Evolutionary conservation across 106 monocot genomes (phyloP).

Genomic region (Dioscorea dumetorum): DNA sequence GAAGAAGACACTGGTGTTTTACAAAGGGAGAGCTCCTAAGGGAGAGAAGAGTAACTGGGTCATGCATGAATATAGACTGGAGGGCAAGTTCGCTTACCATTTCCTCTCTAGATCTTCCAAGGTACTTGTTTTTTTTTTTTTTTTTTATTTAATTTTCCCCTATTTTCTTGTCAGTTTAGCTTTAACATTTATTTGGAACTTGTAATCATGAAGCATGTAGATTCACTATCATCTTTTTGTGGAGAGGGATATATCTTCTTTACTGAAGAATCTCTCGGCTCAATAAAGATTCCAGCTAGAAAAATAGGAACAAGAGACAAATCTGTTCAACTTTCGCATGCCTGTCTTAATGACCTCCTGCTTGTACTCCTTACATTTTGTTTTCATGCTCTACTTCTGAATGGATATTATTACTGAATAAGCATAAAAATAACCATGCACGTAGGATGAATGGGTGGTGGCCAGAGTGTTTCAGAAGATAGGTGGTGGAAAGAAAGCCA

Average conservation of each 20-base stretch:
- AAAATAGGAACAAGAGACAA: not conserved
- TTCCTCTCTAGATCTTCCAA: constrained; percentile 67
- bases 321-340: not conserved
- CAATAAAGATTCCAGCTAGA: too few relatives aligned
- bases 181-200: too few relatives aligned
- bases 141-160: not conserved
- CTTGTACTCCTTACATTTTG: not conserved
- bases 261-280: too few relatives aligned
- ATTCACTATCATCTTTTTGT: too few relatives aligned
- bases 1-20: constrained; percentile 99
- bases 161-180: not conserved
- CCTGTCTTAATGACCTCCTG: not conserved
- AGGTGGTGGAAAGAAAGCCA: constrained; percentile 34
- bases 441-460: constrained; percentile 93
- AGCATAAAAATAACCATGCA: not conserved
- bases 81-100: constrained; percentile 82
- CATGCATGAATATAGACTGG: constrained; percentile 94
- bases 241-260: too few relatives aligned
- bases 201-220: too few relatives aligned
- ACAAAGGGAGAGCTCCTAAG: constrained; percentile 91
- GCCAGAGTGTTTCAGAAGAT: constrained; percentile 70
- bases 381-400: not conserved
- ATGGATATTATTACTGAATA: not conserved
- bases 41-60: constrained; percentile 99
- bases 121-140: constrained; percentile 22